These are phyloP conservation scores for Auricularia cornea DNA, from an alignment of 768 basidiomycete genomes.

Conservation along the genomic window DNA sequence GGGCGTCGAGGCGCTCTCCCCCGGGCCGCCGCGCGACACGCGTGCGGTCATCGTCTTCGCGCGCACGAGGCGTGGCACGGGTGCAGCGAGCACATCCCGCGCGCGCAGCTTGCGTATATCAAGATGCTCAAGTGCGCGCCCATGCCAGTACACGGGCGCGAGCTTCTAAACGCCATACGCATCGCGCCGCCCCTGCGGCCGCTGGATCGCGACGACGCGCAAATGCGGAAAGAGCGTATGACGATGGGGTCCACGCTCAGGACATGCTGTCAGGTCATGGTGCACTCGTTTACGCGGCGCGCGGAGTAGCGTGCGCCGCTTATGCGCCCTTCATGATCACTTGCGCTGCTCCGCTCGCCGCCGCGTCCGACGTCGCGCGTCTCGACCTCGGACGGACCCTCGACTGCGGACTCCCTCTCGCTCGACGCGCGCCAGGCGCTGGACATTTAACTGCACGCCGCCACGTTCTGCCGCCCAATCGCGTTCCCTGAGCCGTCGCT, in stretches of 20 bases:
- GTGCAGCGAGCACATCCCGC: constrained; percentile 41
- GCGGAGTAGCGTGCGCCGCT: constrained; percentile 42
- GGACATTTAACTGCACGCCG: constrained; percentile 60
- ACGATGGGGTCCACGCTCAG: no score
- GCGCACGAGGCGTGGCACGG: constrained; percentile 38
- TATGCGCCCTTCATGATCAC: constrained; percentile 67
- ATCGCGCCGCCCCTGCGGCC: constrained; percentile 47
- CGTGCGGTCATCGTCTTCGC: constrained; percentile 68
- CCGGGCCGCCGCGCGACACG: constrained; percentile 63
- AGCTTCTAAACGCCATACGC: constrained; percentile 20
- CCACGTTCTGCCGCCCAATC: constrained; percentile 79
- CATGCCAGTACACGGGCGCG: constrained; percentile 27
- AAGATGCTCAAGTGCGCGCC: constrained; percentile 61
- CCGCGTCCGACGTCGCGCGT: constrained; percentile 64
- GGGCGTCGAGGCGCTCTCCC: constrained; percentile 29
- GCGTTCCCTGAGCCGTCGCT: constrained; percentile 87
- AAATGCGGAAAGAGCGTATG: constrained; percentile 26
- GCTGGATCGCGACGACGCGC: constrained; percentile 5
- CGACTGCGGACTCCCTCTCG: constrained; percentile 20
- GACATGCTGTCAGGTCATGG: constrained; percentile 30
- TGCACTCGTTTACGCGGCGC: constrained; percentile 60
- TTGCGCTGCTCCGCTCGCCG: constrained; percentile 73
- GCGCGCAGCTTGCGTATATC: constrained; percentile 63
- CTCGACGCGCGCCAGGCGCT: no score
- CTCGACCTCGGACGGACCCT: constrained; percentile 30